Conservation (phyloP, 2,329 filamentous ascomycete genomes). For the Fusarium austroafricanum region DNA sequence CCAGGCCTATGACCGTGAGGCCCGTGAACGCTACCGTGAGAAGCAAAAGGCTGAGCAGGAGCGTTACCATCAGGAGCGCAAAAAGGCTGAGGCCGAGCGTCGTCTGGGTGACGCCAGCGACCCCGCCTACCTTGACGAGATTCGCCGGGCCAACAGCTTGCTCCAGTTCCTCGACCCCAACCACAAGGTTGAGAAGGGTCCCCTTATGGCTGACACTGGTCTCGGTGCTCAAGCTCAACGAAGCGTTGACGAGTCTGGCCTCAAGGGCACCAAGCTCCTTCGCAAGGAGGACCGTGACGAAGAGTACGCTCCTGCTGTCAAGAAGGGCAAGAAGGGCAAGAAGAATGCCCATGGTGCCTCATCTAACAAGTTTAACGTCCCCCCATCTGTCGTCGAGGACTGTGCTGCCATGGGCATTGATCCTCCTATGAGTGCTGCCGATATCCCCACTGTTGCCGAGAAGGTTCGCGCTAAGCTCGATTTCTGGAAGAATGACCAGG, state of each 20-base stretch:
- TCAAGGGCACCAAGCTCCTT: constrained; percentile 86
- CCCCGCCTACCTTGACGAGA: constrained; percentile 92
- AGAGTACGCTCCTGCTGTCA: constrained; percentile 82
- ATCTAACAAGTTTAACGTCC: constrained; percentile 79
- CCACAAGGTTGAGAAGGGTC: constrained; percentile 73
- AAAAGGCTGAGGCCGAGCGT: constrained; percentile 80
- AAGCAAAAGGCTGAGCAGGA: constrained; percentile 85
- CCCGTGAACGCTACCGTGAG: constrained; percentile 79
- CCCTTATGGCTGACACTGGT: constrained; percentile 73
- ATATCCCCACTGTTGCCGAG: constrained; percentile 82
- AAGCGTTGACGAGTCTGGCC: constrained; percentile 83
- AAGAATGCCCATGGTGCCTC: constrained; percentile 63
- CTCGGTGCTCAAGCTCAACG: constrained; percentile 83
- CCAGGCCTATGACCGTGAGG: constrained; percentile 84
- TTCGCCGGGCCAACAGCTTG: constrained; percentile 86
- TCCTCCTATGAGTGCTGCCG: constrained; percentile 85
- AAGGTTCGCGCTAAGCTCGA: constrained; percentile 93
- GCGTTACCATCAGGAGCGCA: constrained; percentile 75
- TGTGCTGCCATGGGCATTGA: constrained; percentile 86
- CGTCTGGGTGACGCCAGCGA: constrained; percentile 84
- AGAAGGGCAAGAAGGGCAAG: constrained; percentile 91
- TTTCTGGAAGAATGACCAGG: constrained; percentile 92
- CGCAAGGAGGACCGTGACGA: constrained; percentile 92
- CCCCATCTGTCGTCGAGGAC: constrained; percentile 91
- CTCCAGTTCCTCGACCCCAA: constrained; percentile 92